Base-by-base conservation (phyloP, 2,329 filamentous ascomycete species). In the Stagonosporopsis rhizophila region DNA sequence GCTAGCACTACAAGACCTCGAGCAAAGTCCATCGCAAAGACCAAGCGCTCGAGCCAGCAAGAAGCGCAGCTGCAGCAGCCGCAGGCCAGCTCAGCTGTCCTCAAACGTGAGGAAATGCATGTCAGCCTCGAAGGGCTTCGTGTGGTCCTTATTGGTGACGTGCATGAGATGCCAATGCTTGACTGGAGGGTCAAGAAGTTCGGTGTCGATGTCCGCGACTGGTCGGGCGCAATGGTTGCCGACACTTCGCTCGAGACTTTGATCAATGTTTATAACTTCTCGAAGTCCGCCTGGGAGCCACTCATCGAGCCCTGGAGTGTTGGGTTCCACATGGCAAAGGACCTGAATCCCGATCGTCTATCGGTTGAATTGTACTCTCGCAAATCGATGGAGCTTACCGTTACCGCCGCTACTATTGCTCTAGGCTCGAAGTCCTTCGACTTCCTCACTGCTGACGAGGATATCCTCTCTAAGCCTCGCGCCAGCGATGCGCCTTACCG, bases 231-330 rank as follows among this genome's bases (percentile, higher is more conserved):
- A 20, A 83, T 99, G 75, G 92, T 88, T 68, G 94, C 91, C 0
- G 92, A 97, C 71, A 90, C 92, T 0, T 89, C 87, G n/a, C 88
- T 99, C 44, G 92, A 97, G 60, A 92, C 94, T 62, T 96, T 96
- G 75, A 86, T 96, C 67, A 99, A 98, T 69, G 89, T 99, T 23
- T 99, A 96, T 82, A 99, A 99, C 77, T 99, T 99, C 78, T 95
- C 95, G 14, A 99, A 99, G 75, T 99, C 95, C 0, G 92, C 92
- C 3, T 99, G 95, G 95, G 95, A 99, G 75, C 95, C 95, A 3
- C 79, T 99, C 30, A 87, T 99, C 23, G 95, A 99, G 74, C 96
- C 96, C 7, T 99, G 95, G 95, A 88, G 94, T 64, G 82, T 98
- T n/a, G 92, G 92, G 2, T 87, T 99, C 64, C 91, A 96, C 60